Conservation (phyloP, 192 early-diverging fungal genomes). For the Linnemannia hyalina region DNA sequence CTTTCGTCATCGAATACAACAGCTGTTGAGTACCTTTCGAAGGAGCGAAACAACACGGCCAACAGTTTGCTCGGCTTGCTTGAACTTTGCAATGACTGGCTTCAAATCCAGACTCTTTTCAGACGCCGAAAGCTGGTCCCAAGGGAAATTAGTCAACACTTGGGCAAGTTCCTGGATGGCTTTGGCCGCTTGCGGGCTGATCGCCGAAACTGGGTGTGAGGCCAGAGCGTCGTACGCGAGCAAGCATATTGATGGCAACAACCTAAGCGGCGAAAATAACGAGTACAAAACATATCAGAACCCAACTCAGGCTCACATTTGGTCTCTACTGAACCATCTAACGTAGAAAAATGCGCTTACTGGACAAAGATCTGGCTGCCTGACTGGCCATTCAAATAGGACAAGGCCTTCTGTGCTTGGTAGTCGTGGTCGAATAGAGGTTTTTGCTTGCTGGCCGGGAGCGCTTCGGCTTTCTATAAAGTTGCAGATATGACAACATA, state of each 20-base stretch:
- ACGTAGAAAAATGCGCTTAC: slow-evolving; percentile 43
- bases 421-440: slow-evolving; percentile 82
- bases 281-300: slow-evolving; percentile 18
- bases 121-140: slow-evolving; percentile 39
- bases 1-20: neutral
- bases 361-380: slow-evolving; percentile 12
- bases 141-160: slow-evolving; percentile 56
- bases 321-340: neutral
- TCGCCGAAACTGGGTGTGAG: slow-evolving; percentile 64
- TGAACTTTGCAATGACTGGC: slow-evolving; percentile 48
- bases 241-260: slow-evolving; percentile 81
- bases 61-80: slow-evolving; percentile 56
- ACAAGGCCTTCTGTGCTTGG: slow-evolving; percentile 78
- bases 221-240: slow-evolving; percentile 80
- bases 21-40: slow-evolving; percentile 56
- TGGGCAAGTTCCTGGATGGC: slow-evolving; percentile 50
- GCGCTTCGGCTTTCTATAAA: slow-evolving; percentile 58
- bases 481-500: neutral
- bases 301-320: neutral
- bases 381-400: slow-evolving; percentile 55
- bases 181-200: slow-evolving; percentile 52
- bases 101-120: slow-evolving; percentile 26
- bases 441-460: slow-evolving; percentile 79
- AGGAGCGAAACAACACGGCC: slow-evolving; percentile 60
- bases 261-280: slow-evolving; percentile 38